These are phyloP conservation scores for Nicotiana rustica DNA, from an alignment of 305 asterid species.

Conservation along the genomic window DNA sequence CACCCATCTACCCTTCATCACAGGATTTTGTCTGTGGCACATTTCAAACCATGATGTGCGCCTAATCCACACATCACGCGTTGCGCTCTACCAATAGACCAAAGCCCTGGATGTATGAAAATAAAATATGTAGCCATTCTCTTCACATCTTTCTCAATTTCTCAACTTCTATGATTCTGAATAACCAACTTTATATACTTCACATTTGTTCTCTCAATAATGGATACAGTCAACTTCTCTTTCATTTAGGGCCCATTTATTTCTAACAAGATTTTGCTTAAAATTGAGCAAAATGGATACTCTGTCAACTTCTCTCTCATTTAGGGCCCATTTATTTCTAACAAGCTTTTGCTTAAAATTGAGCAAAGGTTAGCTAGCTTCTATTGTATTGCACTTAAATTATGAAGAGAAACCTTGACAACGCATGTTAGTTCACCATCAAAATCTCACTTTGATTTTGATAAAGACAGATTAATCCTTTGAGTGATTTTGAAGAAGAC, in stretches of 20 bases:
- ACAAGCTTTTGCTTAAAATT: background rate
- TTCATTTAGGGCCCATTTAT: background rate
- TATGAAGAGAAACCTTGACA: background rate
- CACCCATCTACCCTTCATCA: no score
- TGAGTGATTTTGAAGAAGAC: background rate
- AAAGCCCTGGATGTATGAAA: background rate
- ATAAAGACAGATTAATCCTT: background rate
- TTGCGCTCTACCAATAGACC: no score
- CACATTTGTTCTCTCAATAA: background rate
- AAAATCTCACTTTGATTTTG: background rate
- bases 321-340: background rate
- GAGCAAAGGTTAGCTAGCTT: background rate
- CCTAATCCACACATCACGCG: no score
- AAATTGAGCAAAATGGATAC: background rate
- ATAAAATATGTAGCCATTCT: background rate
- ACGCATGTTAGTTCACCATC: background rate
- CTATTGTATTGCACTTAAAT: background rate
- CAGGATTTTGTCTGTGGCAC: no score
- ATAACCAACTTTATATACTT: background rate
- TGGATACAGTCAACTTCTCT: background rate
- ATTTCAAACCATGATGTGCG: no score
- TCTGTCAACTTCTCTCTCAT: background rate
- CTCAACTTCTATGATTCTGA: background rate
- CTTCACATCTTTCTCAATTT: background rate
- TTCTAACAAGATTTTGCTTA: background rate